Percentiles rank a stretch among this genome's conserved stretches.
phyloP scores from a whole-genome alignment of 1,284 basidiomycete species.

The Rhodotorula sp. region DNA sequence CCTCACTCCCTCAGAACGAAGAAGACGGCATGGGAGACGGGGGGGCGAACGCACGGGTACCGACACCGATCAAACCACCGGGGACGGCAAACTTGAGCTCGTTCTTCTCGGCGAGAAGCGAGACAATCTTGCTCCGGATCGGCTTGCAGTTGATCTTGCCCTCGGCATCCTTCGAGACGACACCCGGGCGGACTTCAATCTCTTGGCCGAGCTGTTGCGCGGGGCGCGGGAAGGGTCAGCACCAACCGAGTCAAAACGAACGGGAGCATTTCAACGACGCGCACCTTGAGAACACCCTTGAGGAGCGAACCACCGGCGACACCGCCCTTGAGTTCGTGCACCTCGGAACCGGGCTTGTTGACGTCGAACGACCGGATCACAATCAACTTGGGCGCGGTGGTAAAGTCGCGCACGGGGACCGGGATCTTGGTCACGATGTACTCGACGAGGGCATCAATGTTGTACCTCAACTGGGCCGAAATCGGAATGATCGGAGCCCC shows the following conservation, averaged over 20 bases:
- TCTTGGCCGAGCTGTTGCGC: constrained; percentile 70
- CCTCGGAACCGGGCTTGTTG: constrained; percentile 97
- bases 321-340: constrained; percentile 95
- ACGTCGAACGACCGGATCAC: constrained; percentile 99
- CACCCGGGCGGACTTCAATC: constrained; percentile 95
- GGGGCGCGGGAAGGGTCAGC: neutral
- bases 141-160: constrained; percentile 90
- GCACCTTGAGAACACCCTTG: constrained; percentile 75
- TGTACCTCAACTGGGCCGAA: constrained; percentile 97
- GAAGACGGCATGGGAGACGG: neutral
- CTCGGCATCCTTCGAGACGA: constrained; percentile 91
- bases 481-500: constrained; percentile 97
- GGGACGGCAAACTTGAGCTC: constrained; percentile 93
- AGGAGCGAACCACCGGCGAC: constrained; percentile 97
- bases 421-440: constrained; percentile 98
- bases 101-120: constrained; percentile 92
- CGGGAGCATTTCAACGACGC: too few species aligned
- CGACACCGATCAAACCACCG: constrained; percentile 96
- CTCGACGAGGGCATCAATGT: constrained; percentile 99
- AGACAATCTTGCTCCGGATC: constrained; percentile 87
- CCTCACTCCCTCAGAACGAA: neutral
- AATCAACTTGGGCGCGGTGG: constrained; percentile 85
- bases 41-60: constrained; percentile 61
- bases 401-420: constrained; percentile 89
- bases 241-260: too few species aligned